A percentile compares a stretch with the other conserved stretches of the same genome.
Conservation (phyloP, 805 yeast species). For the Candida nitratophila region DNA sequence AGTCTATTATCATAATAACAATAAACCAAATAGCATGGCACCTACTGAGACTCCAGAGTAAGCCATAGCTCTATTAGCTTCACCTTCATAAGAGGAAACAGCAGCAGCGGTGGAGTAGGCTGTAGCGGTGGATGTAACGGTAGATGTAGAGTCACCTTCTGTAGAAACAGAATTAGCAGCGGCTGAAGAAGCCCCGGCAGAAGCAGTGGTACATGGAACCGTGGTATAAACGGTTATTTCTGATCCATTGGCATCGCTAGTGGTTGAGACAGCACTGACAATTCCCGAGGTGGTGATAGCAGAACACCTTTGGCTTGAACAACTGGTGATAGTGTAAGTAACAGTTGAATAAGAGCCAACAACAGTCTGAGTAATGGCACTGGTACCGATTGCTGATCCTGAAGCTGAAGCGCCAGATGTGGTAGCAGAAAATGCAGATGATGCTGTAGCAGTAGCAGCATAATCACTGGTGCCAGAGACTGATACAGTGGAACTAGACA, state of each 20-base stretch:
- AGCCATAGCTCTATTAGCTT: background rate
- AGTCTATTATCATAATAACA: background rate
- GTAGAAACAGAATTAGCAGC: background rate
- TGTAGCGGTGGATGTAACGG: background rate
- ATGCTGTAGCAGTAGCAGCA: no score
- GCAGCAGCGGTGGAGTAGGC: background rate
- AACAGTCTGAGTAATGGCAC: background rate
- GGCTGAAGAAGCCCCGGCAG: no score
- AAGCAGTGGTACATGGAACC: background rate
- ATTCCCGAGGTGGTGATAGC: background rate
- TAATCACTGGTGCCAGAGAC: background rate
- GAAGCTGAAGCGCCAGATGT: background rate
- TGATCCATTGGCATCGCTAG: background rate
- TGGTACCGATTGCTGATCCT: background rate
- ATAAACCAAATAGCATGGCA: background rate
- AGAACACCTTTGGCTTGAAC: slow-evolving; percentile 31
- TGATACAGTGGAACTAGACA: background rate
- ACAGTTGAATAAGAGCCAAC: background rate
- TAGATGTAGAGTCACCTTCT: background rate
- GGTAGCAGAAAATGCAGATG: background rate
- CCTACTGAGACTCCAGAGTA: background rate
- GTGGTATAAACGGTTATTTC: background rate
- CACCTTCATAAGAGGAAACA: background rate
- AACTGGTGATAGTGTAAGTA: slow-evolving; percentile 11
- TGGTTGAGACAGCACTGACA: background rate